Conservation (phyloP, 768 basidiomycete species). For the Lentinula boryana region DNA sequence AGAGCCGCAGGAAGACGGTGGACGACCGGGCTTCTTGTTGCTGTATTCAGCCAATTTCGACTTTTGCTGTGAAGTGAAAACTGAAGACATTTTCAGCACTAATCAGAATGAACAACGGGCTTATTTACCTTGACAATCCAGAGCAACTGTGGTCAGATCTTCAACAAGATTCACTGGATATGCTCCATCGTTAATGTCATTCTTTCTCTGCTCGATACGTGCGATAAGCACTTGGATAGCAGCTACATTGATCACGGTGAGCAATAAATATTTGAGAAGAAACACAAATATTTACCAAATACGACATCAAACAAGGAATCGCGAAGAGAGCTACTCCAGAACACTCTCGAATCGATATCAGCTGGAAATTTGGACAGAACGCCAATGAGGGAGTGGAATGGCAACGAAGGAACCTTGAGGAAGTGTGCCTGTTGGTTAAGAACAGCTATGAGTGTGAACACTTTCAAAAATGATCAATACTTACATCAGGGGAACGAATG, state of each 20-base stretch:
- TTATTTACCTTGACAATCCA: constrained; percentile 50
- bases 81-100: constrained; percentile 25
- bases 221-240: constrained; percentile 55
- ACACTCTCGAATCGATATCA: constrained; percentile 70
- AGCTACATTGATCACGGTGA: constrained; percentile 28
- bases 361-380: constrained; percentile 74
- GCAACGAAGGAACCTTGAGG: constrained; percentile 77
- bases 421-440: constrained; percentile 60
- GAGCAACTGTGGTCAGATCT: constrained; percentile 35
- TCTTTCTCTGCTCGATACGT: constrained; percentile 31
- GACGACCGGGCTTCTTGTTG: constrained; percentile 11
- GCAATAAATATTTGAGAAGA: constrained; percentile 27
- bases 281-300: constrained; percentile 16
- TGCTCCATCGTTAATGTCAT: constrained; percentile 30
- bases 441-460: constrained; percentile 12
- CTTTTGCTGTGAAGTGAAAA: constrained; percentile 59
- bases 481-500: constrained; percentile 72
- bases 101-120: background rate
- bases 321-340: constrained; percentile 58
- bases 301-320: constrained; percentile 60
- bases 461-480: constrained; percentile 14
- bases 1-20: background rate
- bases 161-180: constrained; percentile 38
- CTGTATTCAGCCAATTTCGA: constrained; percentile 39
- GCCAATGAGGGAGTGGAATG: constrained; percentile 74